Base-by-base conservation (phyloP, 1,284 basidiomycete species). In the Rhizoctonia solani region DNA sequence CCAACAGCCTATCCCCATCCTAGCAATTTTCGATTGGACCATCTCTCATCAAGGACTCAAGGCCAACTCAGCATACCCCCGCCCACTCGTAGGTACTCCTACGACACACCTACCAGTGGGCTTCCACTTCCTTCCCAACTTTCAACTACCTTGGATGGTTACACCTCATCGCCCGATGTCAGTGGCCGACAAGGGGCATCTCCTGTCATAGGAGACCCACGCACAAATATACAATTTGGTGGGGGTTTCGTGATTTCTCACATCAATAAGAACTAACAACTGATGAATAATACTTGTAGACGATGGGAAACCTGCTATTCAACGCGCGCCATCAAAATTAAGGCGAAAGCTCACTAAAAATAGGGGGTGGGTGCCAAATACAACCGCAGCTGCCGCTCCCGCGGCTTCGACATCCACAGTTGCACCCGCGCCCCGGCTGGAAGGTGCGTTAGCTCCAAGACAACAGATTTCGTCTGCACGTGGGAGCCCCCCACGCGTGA, bases 301-400 rank as follows among this genome's bases (percentile, higher is more conserved):
- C 27, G 49, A 52, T 19, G 49, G 49, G 13, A 6, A 27, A 27
- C 49, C 44, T 46, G 44, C 13, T 11, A 8, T 52, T 11, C 49
- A 52, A 30, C 49, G 58, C 23, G 29, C 16, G 19, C 44, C 58
- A 4, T 34, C 58, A 3, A 61, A 50, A 50, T n/a, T 61, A 21
- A 21, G 42, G n/a, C 44, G 58, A 39, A 61, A 61, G 23, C 32
- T 61, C 11, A 61, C 58, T 4, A 61, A 61, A 61, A 23, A 6
- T 11, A 61, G 23, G 34, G 32, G 32, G 4, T 25, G 49, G 49
- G 16, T 6, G 11, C 44, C 44, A 6, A 46, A 46, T 46, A 19
- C 44, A 9, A 6, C 44, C 9, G 21, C 5, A 6, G 16, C 27
- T 9, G 49, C 27, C 9, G 49, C 27, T 25, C 49, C 49, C 8